phyloP scores from a whole-genome alignment of 139 green algal species.

The Chlamydomonas asymmetrica region DNA sequence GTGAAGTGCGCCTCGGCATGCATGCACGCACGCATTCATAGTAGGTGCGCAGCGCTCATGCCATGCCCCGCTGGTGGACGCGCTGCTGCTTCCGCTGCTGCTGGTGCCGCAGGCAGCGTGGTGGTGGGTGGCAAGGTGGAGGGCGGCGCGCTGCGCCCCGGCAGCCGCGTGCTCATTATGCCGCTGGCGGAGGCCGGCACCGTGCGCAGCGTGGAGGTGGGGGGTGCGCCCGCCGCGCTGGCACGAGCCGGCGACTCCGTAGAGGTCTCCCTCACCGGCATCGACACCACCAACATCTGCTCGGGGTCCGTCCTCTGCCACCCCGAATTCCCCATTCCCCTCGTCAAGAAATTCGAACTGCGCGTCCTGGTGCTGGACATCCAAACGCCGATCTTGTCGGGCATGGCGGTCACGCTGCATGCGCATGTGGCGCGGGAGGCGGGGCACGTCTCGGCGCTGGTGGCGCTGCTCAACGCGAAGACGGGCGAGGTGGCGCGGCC shows the following conservation, averaged over 20 bases:
- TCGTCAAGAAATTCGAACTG: conserved; percentile 68
- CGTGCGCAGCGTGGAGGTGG: conserved; percentile 52
- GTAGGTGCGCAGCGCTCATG: too few species aligned
- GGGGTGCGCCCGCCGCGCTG: conserved; percentile 27
- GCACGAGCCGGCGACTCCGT: conserved; percentile 78
- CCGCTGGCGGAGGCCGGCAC: conserved; percentile 50
- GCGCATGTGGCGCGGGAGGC: conserved; percentile 74
- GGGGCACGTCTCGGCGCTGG: conserved; percentile 65
- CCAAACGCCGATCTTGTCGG: conserved; percentile 75
- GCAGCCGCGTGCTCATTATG: conserved; percentile 72
- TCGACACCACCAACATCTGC: conserved; percentile 48
- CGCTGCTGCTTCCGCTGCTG: conserved; percentile 29
- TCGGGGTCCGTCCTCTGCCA: conserved; percentile 70
- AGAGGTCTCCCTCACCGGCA: conserved; percentile 70
- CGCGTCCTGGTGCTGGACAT: conserved; percentile 83
- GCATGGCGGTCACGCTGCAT: conserved; percentile 71
- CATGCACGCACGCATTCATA: too few species aligned
- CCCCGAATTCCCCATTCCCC: conserved; percentile 72
- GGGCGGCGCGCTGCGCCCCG: conserved; percentile 60
- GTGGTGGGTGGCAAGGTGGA: conserved; percentile 86
- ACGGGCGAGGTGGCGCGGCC: conserved; percentile 60
- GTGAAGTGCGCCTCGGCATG: too few species aligned
- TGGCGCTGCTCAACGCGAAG: conserved; percentile 72
- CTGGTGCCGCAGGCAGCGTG: conserved; percentile 19
- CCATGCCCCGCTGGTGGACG: too few species aligned